A percentile compares a stretch with the other conserved stretches of the same genome.
phyloP scores from a whole-genome alignment of 441 rosid genomes.

The Cnidoscolus chayamansa region DNA sequence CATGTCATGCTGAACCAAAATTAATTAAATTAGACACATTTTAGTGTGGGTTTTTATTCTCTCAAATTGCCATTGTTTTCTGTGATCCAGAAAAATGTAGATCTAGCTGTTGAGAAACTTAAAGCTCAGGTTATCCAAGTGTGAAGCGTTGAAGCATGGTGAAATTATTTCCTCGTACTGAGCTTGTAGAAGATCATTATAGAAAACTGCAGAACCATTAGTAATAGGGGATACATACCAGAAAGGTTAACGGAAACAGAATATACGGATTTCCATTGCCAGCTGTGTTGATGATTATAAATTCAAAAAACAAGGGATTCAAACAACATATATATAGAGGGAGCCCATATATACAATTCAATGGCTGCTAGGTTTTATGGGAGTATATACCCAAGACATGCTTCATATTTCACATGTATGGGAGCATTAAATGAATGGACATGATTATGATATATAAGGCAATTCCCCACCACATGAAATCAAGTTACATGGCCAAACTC shows the following conservation, averaged over 20 bases:
- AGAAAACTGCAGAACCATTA: too few species aligned
- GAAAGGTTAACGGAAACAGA: too few species aligned
- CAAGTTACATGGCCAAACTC: neutral
- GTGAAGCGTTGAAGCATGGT: conserved; percentile 44
- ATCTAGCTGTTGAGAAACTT: conserved; percentile 69
- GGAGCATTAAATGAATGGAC: neutral
- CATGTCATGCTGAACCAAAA: neutral
- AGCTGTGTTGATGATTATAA: too few species aligned
- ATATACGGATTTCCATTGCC: too few species aligned
- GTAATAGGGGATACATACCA: too few species aligned
- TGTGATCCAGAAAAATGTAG: conserved; percentile 64
- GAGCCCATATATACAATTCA: too few species aligned
- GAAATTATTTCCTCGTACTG: too few species aligned
- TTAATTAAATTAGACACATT: neutral
- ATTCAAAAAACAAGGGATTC: too few species aligned
- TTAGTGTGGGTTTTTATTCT: neutral
- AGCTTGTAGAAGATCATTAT: too few species aligned
- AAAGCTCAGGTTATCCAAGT: conserved; percentile 62
- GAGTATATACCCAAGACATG: neutral
- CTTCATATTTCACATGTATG: neutral
- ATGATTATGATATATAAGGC: neutral
- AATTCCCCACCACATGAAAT: neutral
- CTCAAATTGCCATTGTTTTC: neutral
- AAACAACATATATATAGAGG: too few species aligned
- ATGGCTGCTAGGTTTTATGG: too few species aligned